Evolutionary conservation across 2,329 filamentous ascomycete species (phyloP), one percentile per base, ranked within the genome.

Genomic region (Helicocarpus griseus): DNA sequence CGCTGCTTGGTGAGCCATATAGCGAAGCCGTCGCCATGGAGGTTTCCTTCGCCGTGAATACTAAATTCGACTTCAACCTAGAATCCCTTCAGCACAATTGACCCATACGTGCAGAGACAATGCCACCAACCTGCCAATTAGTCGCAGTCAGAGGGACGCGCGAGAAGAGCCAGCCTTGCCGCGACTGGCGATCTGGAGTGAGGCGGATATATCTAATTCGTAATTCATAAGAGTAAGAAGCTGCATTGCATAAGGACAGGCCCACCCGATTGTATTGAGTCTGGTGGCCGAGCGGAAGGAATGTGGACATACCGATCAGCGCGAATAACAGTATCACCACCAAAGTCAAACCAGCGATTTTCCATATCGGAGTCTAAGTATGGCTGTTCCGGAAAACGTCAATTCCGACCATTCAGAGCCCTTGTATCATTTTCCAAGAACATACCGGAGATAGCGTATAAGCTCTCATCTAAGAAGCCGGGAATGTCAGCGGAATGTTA

Each of bases 311-410:
- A 77, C 73, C 80, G 77, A 64, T 86, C 82, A 56, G 81, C 78
- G 58, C 82, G 77, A 63, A 96, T 80, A 62, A 98, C 85, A 38
- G 91, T 89, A 73, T 95, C 89, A 66, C 91, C 93, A 67, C 93
- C 93, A 79, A 94, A 98, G 74, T 98, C 93, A 73, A 91, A 98
- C 91, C 93, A 98, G 67, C 93, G 85, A 74, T 88, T 95, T 74
- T 94, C 87, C 85, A 97, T 90, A 70, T 97, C 93, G 55, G 89
- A 93, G 73, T 98, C 93, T 62, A 98, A 82, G 73, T 96, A 98
- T 56, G 93, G 93, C 86, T 96, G 65, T n/a, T n/a, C n/a, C 58
- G 26, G 21, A 17, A 28, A 5, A 40, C 47, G 46, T 38, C 50
- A 40, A 40, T 36, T 44, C 47, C 48, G 46, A 50, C 36, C 49